phyloP scores from a whole-genome alignment of 2,329 filamentous ascomycete genomes.

The Nigrospora osmanthi region DNA sequence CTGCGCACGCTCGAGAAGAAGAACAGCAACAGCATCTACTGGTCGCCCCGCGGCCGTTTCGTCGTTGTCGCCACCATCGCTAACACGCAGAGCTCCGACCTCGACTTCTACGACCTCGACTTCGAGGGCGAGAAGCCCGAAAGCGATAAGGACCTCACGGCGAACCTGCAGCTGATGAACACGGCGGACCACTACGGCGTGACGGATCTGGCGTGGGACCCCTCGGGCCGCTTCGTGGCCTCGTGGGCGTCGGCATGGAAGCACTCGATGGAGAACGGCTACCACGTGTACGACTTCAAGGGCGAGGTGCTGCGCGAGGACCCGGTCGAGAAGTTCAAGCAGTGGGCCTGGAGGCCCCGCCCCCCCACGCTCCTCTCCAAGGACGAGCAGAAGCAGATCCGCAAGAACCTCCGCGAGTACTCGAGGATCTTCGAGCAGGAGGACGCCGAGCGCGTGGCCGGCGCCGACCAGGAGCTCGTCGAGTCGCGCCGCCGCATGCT shows the following conservation, averaged over 20 bases:
- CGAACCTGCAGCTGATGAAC: conserved; percentile 93
- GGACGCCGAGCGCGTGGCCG: conserved; percentile 86
- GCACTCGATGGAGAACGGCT: conserved; percentile 97
- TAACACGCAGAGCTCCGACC: conserved; percentile 87
- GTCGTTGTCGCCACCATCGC: conserved; percentile 89
- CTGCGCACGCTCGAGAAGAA: conserved; percentile 96
- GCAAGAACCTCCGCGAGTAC: conserved; percentile 98
- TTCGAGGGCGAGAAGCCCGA: conserved; percentile 96
- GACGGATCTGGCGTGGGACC: conserved; percentile 97
- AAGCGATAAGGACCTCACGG: conserved; percentile 85
- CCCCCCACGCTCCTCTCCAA: conserved; percentile 86
- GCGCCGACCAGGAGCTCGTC: conserved; percentile 88
- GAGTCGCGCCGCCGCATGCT: conserved; percentile 77
- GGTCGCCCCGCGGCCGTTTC: conserved; percentile 92
- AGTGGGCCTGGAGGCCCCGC: conserved; percentile 89
- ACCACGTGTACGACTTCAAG: conserved; percentile 96
- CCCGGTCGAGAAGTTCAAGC: conserved; percentile 94
- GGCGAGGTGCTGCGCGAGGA: conserved; percentile 86
- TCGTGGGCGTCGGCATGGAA: conserved; percentile 95
- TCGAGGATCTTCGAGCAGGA: conserved; percentile 91
- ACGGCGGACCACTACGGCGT: conserved; percentile 93
- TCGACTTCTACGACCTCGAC: conserved; percentile 97
- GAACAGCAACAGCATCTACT: conserved; percentile 99
- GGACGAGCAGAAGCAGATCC: conserved; percentile 95
- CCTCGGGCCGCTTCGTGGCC: conserved; percentile 87